Evolutionary conservation across 495 filamentous ascomycete genomes (phyloP).

Genomic region (Daldinia bambusicola): DNA sequence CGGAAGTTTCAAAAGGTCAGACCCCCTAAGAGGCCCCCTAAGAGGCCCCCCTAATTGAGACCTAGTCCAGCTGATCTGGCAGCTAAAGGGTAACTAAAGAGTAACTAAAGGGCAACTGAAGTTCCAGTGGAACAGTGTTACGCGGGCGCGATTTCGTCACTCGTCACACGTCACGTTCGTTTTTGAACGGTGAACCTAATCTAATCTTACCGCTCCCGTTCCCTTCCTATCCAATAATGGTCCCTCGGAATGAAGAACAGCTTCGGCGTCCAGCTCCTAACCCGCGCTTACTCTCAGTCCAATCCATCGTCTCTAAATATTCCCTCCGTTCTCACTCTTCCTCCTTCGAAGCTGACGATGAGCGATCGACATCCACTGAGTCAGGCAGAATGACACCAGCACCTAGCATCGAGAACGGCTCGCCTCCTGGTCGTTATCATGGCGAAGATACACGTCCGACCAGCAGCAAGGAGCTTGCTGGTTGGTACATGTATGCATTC

Average conservation of each 20-base stretch:
- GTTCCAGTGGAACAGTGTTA: conserved; percentile 10
- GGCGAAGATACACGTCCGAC: conserved; percentile 91
- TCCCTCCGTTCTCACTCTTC: conserved; percentile 59
- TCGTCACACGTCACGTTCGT: too few relatives aligned
- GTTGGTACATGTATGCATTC: conserved; percentile 97
- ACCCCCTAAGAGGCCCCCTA: conserved; percentile 3
- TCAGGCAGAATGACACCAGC: conserved; percentile 52
- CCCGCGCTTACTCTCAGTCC: conserved; percentile 56
- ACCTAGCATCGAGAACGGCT: conserved; percentile 41
- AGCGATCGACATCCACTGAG: conserved; percentile 61
- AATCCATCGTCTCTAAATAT: conserved; percentile 56
- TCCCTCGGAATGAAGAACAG: conserved; percentile 48
- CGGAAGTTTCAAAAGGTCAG: conserved; percentile 4
- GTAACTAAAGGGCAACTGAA: too few relatives aligned
- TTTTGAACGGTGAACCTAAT: not conserved
- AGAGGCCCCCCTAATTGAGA: not conserved
- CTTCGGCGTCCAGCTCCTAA: conserved; percentile 50
- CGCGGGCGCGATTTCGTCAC: conserved; percentile 37
- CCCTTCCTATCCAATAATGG: conserved; percentile 45
- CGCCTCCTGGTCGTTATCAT: conserved; percentile 62
- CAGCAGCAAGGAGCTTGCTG: conserved; percentile 84
- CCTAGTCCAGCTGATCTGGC: not conserved
- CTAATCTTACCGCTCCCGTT: not conserved
- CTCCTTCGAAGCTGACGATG: conserved; percentile 71
- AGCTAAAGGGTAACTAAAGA: not conserved